Base-by-base conservation (phyloP, 345 rosid species). In the Bretschneidera sinensis region DNA sequence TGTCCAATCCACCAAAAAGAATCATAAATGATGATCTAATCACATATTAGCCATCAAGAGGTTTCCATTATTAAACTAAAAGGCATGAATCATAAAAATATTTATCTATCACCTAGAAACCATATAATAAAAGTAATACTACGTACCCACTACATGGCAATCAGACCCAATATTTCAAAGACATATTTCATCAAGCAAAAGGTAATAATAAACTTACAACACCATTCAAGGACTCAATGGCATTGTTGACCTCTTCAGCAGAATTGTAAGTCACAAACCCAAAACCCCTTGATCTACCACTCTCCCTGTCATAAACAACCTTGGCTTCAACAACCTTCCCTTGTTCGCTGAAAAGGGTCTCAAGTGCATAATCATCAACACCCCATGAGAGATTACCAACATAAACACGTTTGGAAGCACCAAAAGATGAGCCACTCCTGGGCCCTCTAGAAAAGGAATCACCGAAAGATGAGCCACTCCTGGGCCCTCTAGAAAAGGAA, bases 361-460 rank as follows among this genome's bases (percentile, higher is more conserved):
- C 91, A 14, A 94, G 94, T 35, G 95, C 89, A 74, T 65, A 67
- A 73, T 90, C 88, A 72, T 94, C 97, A 7, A 94, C 97, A 51
- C 80, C 87, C 99, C 99, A 94, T 19, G 97, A 81, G 52, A 94
- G 95, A 72, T 94, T 94, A 16, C 99, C 96, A 0, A 94, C 96
- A 10, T 84, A 82, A 31, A 86, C 75, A 57, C 96, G 87, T 80
- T 83, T 84, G 20, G 73, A 74, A 55, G 71, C 24, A 47, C 72
- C 72, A 39, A 49, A 67, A n/a, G 21, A 17, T 48, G 52, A 19
- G 62, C 73, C 60, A 51, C 73, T 63, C 24, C 77, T 63, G 0
- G 77, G 73, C 60, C 73, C 73, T 67, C 87, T 74, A 7, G 85
- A 72, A 43, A 79, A 77, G 43, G 74, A 59, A 35, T 72, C 74